Conservation (phyloP, 116 monocot genomes). For the Zostera marina region DNA sequence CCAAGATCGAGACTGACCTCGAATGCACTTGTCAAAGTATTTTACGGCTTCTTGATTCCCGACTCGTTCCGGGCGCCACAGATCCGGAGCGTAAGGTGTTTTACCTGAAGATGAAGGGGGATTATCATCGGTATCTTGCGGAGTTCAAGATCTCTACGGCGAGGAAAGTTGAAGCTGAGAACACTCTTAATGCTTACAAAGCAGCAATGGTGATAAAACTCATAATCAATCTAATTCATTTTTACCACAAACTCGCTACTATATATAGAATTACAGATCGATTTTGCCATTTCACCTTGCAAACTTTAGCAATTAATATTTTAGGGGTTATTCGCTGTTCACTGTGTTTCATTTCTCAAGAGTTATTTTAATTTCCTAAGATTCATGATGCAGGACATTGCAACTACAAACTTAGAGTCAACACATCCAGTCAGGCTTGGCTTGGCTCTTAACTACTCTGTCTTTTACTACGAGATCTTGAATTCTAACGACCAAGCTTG, state of each 20-base stretch:
- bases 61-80: constrained; percentile 27
- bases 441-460: constrained; percentile 55
- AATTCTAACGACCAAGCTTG: constrained; percentile 47
- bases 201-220: constrained; percentile 34
- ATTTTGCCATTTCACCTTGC: no score
- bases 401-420: constrained; percentile 25
- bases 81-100: constrained; percentile 40
- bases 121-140: constrained; percentile 49
- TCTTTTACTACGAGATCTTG: constrained; percentile 59
- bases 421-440: constrained; percentile 49
- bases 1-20: constrained; percentile 43
- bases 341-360: not conserved
- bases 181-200: constrained; percentile 37
- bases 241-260: not conserved
- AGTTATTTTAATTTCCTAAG: not conserved
- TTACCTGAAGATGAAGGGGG: constrained; percentile 61
- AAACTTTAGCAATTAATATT: not conserved
- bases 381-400: constrained; percentile 29
- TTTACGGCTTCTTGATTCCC: constrained; percentile 29
- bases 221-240: not conserved
- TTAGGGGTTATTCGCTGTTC: not conserved
- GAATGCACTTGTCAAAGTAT: constrained; percentile 26
- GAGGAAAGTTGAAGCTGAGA: constrained; percentile 38
- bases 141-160: constrained; percentile 44
- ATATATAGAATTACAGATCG: no score